These are phyloP conservation scores for Claviceps pazoutovae DNA, from an alignment of 2,329 filamentous ascomycete species.

Conservation along the genomic window DNA sequence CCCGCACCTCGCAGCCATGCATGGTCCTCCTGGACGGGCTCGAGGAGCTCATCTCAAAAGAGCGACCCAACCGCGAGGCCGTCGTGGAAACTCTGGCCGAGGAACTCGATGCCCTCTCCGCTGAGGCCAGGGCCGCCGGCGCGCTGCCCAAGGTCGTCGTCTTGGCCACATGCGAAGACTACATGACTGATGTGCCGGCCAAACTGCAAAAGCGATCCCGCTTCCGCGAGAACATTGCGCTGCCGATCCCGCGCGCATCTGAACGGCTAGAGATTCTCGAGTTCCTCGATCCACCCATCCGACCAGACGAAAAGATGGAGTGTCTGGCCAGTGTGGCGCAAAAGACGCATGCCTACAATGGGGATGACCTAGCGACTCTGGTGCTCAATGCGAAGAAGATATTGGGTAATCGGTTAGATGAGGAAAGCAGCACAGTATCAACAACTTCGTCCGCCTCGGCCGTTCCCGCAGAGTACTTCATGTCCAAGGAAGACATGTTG, in stretches of 20 bases:
- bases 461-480: constrained; percentile 13
- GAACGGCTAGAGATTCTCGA: constrained; percentile 63
- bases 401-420: constrained; percentile 13
- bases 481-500: constrained; percentile 40
- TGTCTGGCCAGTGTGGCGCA: constrained; percentile 50
- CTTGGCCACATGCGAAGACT: constrained; percentile 58
- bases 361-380: constrained; percentile 58
- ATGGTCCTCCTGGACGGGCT: constrained; percentile 69
- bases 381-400: constrained; percentile 24
- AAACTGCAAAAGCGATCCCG: constrained; percentile 51
- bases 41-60: constrained; percentile 53
- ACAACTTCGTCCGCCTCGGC: neutral
- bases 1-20: constrained; percentile 55
- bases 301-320: constrained; percentile 32
- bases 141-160: constrained; percentile 50
- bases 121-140: constrained; percentile 21
- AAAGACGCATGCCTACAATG: constrained; percentile 77
- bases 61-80: constrained; percentile 33
- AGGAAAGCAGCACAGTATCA: constrained; percentile 4
- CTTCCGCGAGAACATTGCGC: constrained; percentile 53
- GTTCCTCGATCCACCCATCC: constrained; percentile 36
- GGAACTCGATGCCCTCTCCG: constrained; percentile 41
- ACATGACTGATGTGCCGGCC: constrained; percentile 56
- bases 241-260: constrained; percentile 61
- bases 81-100: constrained; percentile 37